These are phyloP conservation scores for Bipolaris cookei DNA, from an alignment of 2,329 filamentous ascomycete genomes.

Conservation along the genomic window DNA sequence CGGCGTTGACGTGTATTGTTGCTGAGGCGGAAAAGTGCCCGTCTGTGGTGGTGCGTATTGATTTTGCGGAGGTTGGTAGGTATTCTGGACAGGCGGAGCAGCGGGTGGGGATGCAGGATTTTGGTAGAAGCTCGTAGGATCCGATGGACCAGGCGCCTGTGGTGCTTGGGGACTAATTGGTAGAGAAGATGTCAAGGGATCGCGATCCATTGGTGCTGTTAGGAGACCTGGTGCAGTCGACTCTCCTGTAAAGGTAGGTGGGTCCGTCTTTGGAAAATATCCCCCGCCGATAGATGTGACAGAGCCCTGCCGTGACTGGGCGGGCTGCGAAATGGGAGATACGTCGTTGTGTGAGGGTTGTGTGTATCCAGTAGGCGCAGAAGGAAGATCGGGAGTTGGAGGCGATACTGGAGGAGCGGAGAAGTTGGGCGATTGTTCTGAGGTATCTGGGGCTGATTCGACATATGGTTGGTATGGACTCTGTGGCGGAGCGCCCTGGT, in stretches of 20 bases:
- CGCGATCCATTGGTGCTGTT: constrained; percentile 43
- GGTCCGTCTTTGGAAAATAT: constrained; percentile 61
- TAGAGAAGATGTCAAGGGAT: constrained; percentile 34
- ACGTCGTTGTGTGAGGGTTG: constrained; percentile 55
- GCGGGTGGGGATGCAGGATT: constrained; percentile 48
- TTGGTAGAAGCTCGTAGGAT: constrained; percentile 45
- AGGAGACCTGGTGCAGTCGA: constrained; percentile 44
- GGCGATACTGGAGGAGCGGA: constrained; percentile 56
- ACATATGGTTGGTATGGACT: constrained; percentile 59
- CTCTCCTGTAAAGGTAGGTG: constrained; percentile 55
- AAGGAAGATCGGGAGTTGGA: constrained; percentile 47
- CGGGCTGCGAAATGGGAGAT: constrained; percentile 59
- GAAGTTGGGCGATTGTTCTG: constrained; percentile 52
- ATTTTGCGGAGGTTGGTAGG: constrained; percentile 28
- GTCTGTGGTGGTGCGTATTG: constrained; percentile 21
- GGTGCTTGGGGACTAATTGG: constrained; percentile 29
- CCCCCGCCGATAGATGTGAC: constrained; percentile 57
- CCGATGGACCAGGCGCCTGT: constrained; percentile 32
- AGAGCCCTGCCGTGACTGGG: constrained; percentile 55
- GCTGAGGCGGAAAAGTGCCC: constrained; percentile 3
- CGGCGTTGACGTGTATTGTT: background rate
- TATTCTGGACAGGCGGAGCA: constrained; percentile 25
- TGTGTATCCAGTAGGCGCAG: constrained; percentile 41
- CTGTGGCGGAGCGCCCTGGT: constrained; percentile 38
- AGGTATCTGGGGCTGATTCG: constrained; percentile 66